Evolutionary conservation across 108 stramenopile genomes (phyloP).

Genomic region (Skeletonema menzelii): DNA sequence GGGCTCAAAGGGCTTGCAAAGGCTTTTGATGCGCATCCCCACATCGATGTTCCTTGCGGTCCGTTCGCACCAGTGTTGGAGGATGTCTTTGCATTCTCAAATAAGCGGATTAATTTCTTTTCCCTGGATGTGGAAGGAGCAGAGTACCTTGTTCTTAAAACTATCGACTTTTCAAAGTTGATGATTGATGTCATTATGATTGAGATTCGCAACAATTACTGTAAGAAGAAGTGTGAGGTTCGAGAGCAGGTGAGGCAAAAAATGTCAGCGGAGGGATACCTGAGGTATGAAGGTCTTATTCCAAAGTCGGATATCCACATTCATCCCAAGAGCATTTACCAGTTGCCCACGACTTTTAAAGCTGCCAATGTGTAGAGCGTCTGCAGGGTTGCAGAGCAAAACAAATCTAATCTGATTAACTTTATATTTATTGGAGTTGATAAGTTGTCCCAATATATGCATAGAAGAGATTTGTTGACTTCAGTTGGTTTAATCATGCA

Average conservation of each 20-base stretch:
- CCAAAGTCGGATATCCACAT: slow-evolving; percentile 40
- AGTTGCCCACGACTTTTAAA: not conserved
- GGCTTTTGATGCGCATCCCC: slow-evolving; percentile 25
- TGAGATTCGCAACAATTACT: slow-evolving; percentile 52
- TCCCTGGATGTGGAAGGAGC: slow-evolving; percentile 76
- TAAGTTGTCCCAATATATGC: too few species aligned
- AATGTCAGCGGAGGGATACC: slow-evolving; percentile 32
- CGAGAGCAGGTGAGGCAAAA: slow-evolving; percentile 29
- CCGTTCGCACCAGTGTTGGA: slow-evolving; percentile 42
- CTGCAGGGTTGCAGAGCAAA: too few species aligned
- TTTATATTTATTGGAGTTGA: too few species aligned
- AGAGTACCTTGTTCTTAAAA: slow-evolving; percentile 52
- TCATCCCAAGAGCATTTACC: slow-evolving; percentile 14
- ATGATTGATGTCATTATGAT: slow-evolving; percentile 60
- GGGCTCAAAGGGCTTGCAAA: slow-evolving; percentile 32
- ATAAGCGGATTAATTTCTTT: slow-evolving; percentile 44
- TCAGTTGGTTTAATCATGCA: too few species aligned
- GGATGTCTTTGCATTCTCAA: slow-evolving; percentile 42
- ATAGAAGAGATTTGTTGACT: too few species aligned
- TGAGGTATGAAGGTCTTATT: slow-evolving; percentile 10
- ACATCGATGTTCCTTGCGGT: slow-evolving; percentile 59
- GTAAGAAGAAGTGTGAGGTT: slow-evolving; percentile 21
- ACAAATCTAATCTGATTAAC: too few species aligned
- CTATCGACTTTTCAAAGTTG: slow-evolving; percentile 54
- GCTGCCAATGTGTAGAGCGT: not conserved